Base-by-base conservation (phyloP, 331 rosid species). In the Quercus tomentella region DNA sequence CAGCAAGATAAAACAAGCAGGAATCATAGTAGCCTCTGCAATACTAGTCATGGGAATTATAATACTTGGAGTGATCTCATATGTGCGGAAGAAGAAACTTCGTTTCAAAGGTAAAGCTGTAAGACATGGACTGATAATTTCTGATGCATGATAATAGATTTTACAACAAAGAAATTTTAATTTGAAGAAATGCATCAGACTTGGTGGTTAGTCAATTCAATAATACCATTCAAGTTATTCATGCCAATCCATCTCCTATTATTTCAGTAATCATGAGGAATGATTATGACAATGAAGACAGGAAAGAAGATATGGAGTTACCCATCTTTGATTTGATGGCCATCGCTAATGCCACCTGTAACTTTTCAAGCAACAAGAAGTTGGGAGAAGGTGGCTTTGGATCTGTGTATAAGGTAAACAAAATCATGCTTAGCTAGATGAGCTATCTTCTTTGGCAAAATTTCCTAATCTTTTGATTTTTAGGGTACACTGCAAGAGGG, bases 301-400 rank as follows among this genome's bases (percentile, higher is more conserved):
- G 4, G 35, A 49, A 18, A 1, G 45, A 61, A 26, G 62, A 76
- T 17, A 18, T 30, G 21, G 61, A 60, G 35, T 66, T 76, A 8
- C 49, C 72, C 5, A 10, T 49, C 18, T 43, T 76, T 76, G 61
- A 76, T 56, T 18, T 76, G 61, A 17, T 60, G 25, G 17, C 61
- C 55, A 4, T 78, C 1, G 14, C 65, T 71, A 26, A 17, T 45
- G 82, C 82, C 3, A 79, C 82, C 0, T 3, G 37, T 61, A 51
- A 61, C 37, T 79, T 79, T 73, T 72, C 82, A 1, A 3, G 12
- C n/a, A 4, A 22, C 57, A 72, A 37, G 1, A 79, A 79, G 28
- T 72, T 79, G 1, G 82, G 82, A 9, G 77, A 79, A 72, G 82
- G 77, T 8, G 82, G 77, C 20, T 79, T 72, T 1, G 82, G 82